Evolutionary conservation across 192 early-diverging fungal species (phyloP).

Genomic region (Neocallimastix lanati): DNA sequence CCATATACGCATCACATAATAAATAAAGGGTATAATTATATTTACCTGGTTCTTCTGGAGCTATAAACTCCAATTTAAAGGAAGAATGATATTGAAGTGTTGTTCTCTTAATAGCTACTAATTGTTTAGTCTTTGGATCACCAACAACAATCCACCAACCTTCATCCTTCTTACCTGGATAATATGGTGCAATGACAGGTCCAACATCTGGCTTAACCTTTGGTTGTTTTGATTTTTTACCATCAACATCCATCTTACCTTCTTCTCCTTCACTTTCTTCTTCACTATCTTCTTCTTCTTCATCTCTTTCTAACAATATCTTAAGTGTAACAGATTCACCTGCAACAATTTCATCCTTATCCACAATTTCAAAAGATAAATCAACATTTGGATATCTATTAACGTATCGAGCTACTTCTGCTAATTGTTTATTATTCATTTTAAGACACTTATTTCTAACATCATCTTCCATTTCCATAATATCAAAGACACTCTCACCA

Average conservation of each 20-base stretch:
- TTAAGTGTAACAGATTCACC: slow-evolving; percentile 47
- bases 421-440: slow-evolving; percentile 43
- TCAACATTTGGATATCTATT: slow-evolving; percentile 92
- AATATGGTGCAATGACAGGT: slow-evolving; percentile 80
- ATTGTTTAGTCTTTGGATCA: slow-evolving; percentile 49
- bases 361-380: slow-evolving; percentile 46
- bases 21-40: slow-evolving; percentile 57
- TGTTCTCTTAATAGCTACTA: slow-evolving; percentile 79
- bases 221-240: neutral
- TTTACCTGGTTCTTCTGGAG: slow-evolving; percentile 42
- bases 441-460: slow-evolving; percentile 36
- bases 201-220: slow-evolving; percentile 27
- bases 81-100: slow-evolving; percentile 36
- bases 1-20: slow-evolving; percentile 87
- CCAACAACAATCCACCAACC: slow-evolving; percentile 96
- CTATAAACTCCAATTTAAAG: slow-evolving; percentile 70
- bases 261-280: slow-evolving; percentile 14
- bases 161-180: slow-evolving; percentile 74
- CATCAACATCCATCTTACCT: slow-evolving; percentile 1
- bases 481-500: slow-evolving; percentile 66
- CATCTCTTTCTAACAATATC: slow-evolving; percentile 65
- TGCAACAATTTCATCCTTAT: slow-evolving; percentile 25
- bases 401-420: slow-evolving; percentile 65
- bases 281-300: slow-evolving; percentile 45
- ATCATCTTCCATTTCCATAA: slow-evolving; percentile 85